phyloP scores from a whole-genome alignment of 1,284 basidiomycete genomes.

The Vanrija sp. region DNA sequence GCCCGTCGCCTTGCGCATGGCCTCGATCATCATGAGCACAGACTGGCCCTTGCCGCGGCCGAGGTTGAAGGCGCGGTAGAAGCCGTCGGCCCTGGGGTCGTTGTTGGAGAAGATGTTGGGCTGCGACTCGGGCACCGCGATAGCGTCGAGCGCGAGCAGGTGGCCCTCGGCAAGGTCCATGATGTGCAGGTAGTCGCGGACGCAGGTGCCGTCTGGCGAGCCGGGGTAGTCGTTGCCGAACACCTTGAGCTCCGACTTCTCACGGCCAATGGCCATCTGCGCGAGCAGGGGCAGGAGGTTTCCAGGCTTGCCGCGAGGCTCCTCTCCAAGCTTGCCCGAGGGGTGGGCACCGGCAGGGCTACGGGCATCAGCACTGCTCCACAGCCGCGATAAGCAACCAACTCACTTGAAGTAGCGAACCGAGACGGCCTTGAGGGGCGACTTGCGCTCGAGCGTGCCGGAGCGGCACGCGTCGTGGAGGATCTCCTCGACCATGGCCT shows the following conservation, averaged over 20 bases:
- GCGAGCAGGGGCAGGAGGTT: slow-evolving; percentile 92
- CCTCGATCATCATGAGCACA: slow-evolving; percentile 89
- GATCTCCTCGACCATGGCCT: slow-evolving; percentile 89
- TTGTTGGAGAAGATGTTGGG: slow-evolving; percentile 45
- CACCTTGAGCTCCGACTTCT: slow-evolving; percentile 78
- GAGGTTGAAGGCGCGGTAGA: slow-evolving; percentile 92
- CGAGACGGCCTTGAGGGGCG: slow-evolving; percentile 37
- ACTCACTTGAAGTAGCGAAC: slow-evolving; percentile 91
- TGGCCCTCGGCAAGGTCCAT: slow-evolving; percentile 93
- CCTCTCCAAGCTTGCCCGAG: slow-evolving; percentile 92
- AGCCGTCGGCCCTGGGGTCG: slow-evolving; percentile 45
- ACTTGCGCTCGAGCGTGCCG: slow-evolving; percentile 45
- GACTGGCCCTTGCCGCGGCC: slow-evolving; percentile 90
- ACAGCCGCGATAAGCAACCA: neutral
- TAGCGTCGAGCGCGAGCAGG: slow-evolving; percentile 82
- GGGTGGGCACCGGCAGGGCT: slow-evolving; percentile 93
- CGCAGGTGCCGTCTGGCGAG: slow-evolving; percentile 81
- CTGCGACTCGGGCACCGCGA: slow-evolving; percentile 33
- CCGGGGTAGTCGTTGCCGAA: slow-evolving; percentile 98
- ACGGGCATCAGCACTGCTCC: neutral
- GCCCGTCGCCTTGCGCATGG: slow-evolving; percentile 89
- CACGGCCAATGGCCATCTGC: slow-evolving; percentile 90
- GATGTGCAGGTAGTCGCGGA: slow-evolving; percentile 96
- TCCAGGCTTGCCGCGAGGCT: slow-evolving; percentile 88
- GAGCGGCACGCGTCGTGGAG: slow-evolving; percentile 83